Percentiles rank a stretch among this genome's conserved stretches.
phyloP scores from a whole-genome alignment of 768 basidiomycete genomes.

The Termitomyces titanicus region DNA sequence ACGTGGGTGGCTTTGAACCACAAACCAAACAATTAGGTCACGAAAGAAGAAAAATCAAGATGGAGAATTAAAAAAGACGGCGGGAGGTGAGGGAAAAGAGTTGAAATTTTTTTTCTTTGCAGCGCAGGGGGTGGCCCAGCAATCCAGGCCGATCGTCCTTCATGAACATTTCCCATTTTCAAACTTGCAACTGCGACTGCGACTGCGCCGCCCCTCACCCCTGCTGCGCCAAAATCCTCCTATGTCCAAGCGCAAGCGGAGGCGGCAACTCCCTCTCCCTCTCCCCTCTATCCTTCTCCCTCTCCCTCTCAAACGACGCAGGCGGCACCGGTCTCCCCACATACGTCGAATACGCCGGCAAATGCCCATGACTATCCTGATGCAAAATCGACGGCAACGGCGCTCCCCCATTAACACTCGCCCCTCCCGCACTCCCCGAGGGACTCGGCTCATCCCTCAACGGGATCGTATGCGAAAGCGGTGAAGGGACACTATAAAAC shows the following conservation, averaged over 20 bases:
- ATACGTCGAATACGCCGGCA: slow-evolving; percentile 19
- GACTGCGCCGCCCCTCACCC: too few species aligned
- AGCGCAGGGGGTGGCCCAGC: not conserved
- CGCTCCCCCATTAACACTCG: too few species aligned
- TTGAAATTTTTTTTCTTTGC: not conserved
- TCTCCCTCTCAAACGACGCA: slow-evolving; percentile 54
- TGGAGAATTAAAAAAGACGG: too few species aligned
- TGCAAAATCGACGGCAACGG: too few species aligned
- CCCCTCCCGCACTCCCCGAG: not conserved
- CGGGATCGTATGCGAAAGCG: slow-evolving; percentile 37
- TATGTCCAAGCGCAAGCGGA: slow-evolving; percentile 37
- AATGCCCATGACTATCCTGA: too few species aligned
- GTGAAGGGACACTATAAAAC: slow-evolving; percentile 53
- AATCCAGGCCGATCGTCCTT: not conserved
- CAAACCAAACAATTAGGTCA: slow-evolving; percentile 1
- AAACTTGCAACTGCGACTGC: too few species aligned
- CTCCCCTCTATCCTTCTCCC: slow-evolving; percentile 40
- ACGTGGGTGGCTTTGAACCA: not conserved
- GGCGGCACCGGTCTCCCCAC: slow-evolving; percentile 32
- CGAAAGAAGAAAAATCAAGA: not conserved
- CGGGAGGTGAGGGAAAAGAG: too few species aligned
- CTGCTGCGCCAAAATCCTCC: slow-evolving; percentile 36
- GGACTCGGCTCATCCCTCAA: slow-evolving; percentile 20
- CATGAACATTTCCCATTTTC: too few species aligned
- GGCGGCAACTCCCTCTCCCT: slow-evolving; percentile 41